Evolutionary conservation across 2,329 filamentous ascomycete genomes (phyloP), one percentile per base, ranked within the genome.

Genomic region (Xylaria hypoxylon): DNA sequence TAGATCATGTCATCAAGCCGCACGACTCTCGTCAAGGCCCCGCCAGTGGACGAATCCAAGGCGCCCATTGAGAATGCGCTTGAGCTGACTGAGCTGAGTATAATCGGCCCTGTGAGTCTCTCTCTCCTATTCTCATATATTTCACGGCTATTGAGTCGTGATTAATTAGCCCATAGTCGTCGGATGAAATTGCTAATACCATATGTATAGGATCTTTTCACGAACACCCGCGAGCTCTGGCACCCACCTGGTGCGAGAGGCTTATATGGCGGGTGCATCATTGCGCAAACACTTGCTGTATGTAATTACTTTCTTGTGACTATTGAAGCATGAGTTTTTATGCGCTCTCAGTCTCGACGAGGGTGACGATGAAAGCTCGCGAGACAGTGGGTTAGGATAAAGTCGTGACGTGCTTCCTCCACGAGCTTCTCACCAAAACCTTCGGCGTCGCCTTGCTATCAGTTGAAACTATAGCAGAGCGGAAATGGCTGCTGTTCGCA

Each of bases 181-280:
- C 2, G 19, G 15, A 17, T 42, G 10, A 31, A 15, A 35, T 38
- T 50, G 24, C 56, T 64, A 17, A 67, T 62, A 15, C 26, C 6
- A 15, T 3, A 24, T 26, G 15, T 58, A 13, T 68, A 93, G 90
- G 92, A 97, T 78, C 90, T 98, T 72, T 99, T 96, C 83, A 98
- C 96, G 62, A 99, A 99, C 79, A 92, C 94, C 2, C 91, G 94
- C 42, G 91, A 91, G 24, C 86, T 96, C 68, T 98, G 94, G 94
- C 94, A 96, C 73, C 96, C 96, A 0, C 90, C 92, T 0, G 94
- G 93, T 22, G 96, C 96, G 2, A 89, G 96, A 60, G 96, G 96
- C 67, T 94, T 99, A 80, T 99, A 93, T 76, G 96, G 96, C 77
- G 94, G 94, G 71, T 90, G 92, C 63, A 94, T 96, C 42, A 97